Percentiles rank a stretch among this genome's conserved stretches.
Evolutionary conservation across 2,329 filamentous ascomycete species (phyloP).

Genomic region (Paramyrothecium sp.): DNA sequence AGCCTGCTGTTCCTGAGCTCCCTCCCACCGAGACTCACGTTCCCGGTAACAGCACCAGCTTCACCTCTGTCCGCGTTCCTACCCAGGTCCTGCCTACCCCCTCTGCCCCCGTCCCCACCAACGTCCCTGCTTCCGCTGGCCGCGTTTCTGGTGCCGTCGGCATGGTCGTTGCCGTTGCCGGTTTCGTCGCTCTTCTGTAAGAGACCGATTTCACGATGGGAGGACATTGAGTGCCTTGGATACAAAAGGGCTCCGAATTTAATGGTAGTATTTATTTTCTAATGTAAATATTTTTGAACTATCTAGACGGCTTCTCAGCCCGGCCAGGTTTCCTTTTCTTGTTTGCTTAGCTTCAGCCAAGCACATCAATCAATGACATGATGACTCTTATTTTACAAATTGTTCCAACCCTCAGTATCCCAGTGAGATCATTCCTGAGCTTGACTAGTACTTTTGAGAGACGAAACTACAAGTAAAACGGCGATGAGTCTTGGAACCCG

Average conservation of each 20-base stretch:
- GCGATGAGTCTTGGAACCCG: too few species aligned
- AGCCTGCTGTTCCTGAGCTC: neutral
- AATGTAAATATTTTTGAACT: neutral
- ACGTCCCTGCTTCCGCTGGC: constrained; percentile 27
- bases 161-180: constrained; percentile 26
- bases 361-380: neutral
- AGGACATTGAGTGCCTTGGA: constrained; percentile 15
- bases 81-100: neutral
- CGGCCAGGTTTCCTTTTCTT: neutral
- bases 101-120: constrained; percentile 12
- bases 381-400: neutral
- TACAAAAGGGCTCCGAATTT: constrained; percentile 13
- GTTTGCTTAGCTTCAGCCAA: neutral
- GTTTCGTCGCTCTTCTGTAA: constrained; percentile 32
- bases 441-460: too few species aligned
- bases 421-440: too few species aligned
- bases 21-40: constrained; percentile 5
- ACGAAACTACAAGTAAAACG: too few species aligned
- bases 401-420: too few species aligned
- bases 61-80: constrained; percentile 1
- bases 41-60: constrained; percentile 9
- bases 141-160: constrained; percentile 25
- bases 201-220: constrained; percentile 6
- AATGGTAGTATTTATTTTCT: constrained; percentile 15
- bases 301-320: neutral